A percentile compares a stretch with the other conserved stretches of the same genome.
Conservation (phyloP, 805 yeast species). For the Nakazawaea ambrosiae region DNA sequence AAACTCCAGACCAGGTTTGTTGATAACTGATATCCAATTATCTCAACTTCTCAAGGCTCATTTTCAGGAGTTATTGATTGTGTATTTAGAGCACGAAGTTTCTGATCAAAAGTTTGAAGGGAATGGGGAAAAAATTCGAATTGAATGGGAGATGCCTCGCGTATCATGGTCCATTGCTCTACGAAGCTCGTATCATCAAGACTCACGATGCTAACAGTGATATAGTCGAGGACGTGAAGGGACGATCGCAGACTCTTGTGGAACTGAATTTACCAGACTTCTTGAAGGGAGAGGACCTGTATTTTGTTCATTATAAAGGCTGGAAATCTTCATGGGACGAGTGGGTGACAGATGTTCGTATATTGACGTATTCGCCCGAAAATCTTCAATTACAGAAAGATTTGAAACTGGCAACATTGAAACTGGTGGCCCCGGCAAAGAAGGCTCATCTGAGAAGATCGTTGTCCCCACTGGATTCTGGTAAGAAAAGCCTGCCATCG, state of each 20-base stretch:
- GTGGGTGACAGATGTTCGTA: slow-evolving; percentile 74
- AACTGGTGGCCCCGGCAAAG: slow-evolving; percentile 4
- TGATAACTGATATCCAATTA: too few relatives aligned
- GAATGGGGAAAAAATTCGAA: slow-evolving; percentile 6
- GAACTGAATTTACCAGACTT: slow-evolving; percentile 21
- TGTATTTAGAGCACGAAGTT: too few relatives aligned
- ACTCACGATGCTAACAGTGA: slow-evolving; percentile 48
- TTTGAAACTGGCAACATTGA: slow-evolving; percentile 41
- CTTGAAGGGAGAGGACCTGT: slow-evolving; percentile 31
- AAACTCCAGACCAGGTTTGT: too few relatives aligned
- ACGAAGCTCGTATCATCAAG: slow-evolving; percentile 77
- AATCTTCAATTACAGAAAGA: slow-evolving; percentile 58
- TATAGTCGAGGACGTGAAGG: slow-evolving; percentile 2
- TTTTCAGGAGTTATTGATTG: too few relatives aligned
- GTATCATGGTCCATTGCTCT: slow-evolving; percentile 84
- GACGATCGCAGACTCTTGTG: slow-evolving; percentile 2
- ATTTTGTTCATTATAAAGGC: slow-evolving; percentile 83
- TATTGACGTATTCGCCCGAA: slow-evolving; percentile 63
- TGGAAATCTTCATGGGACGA: slow-evolving; percentile 98
- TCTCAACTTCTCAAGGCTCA: too few relatives aligned
- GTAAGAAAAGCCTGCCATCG: slow-evolving; percentile 1
- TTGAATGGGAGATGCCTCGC: slow-evolving; percentile 48
- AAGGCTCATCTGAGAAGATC: not conserved
- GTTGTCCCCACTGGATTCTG: slow-evolving; percentile 6
- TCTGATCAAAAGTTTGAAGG: too few relatives aligned